Base-by-base conservation (phyloP, 805 yeast genomes). In the Starmerella roubikii region DNA sequence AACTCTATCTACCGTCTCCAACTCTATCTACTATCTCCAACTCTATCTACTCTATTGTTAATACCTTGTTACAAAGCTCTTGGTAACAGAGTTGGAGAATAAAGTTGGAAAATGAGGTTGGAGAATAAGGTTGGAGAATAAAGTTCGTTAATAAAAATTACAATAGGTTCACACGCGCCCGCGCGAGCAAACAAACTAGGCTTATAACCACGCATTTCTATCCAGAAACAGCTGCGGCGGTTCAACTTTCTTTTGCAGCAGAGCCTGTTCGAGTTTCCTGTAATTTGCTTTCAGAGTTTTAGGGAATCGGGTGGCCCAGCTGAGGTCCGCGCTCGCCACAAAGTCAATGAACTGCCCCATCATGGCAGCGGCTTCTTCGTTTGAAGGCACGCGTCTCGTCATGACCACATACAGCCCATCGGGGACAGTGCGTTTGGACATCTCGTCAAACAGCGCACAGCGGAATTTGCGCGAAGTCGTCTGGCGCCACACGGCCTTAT, bases 401-500 rank as follows among this genome's bases (percentile, higher is more conserved):
- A 32, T n/a, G 12, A 45, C 30, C 11, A 50, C 32, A 28, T 50
- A 50, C 11, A 47, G 36, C 3, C 54, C 54, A 30, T 50, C 54
- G 2, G 28, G 19, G 1, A 28, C 28, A 3, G 6, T 17, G 6
- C 24, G 22, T 15, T 10, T 19, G 3, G 5, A 5, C 17, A 15
- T 34, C 10, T 36, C 36, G 22, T 40, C 36, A 26, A 30, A 39
- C 22, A 50, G 36, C 17, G 46, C 41, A 10, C 35, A 30, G 12
- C 51, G 42, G 37, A 39, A 30, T 11, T 26, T n/a, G 10, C 43
- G 28, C 18, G 38, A 41, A 18, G 52, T 24, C n/a, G 29, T 22
- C 30, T 38, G 39, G 13, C 54, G 36, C 49, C 50, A 46, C 4
- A 42, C 44, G 1, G 54, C 54, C n/a, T 28, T 45, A 22, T 38